A percentile compares a stretch with the other conserved stretches of the same genome.
Conservation (phyloP, 768 basidiomycete genomes). For the Suillus lakei region DNA sequence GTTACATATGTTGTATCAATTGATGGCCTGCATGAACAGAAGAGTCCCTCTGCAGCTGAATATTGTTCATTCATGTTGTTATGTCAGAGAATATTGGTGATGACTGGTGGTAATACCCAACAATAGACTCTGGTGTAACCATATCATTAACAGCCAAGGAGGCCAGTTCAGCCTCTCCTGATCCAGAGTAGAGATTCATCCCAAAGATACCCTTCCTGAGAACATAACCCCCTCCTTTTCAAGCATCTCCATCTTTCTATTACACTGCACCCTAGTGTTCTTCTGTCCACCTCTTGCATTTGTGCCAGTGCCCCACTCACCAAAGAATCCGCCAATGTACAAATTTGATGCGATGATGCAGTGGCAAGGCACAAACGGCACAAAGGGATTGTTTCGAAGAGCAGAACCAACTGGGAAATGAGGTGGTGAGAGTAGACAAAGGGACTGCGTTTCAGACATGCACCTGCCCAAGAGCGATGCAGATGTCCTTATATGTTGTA, state of each 20-base stretch:
- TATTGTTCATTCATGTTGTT: background rate
- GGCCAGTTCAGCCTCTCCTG: background rate
- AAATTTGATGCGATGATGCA: conserved; percentile 66
- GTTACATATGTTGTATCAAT: too few relatives aligned
- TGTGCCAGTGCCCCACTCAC: conserved; percentile 59
- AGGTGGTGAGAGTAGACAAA: background rate
- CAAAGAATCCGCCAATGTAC: conserved; percentile 66
- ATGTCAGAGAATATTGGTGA: background rate
- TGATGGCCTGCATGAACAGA: too few relatives aligned
- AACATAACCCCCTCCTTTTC: conserved; percentile 59
- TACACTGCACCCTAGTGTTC: conserved; percentile 42
- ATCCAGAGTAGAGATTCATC: conserved; percentile 25
- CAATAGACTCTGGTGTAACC: background rate
- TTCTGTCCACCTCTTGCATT: conserved; percentile 23
- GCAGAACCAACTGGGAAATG: conserved; percentile 60
- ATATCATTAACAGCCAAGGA: background rate
- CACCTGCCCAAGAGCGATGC: conserved; percentile 53
- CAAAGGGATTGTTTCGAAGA: conserved; percentile 67
- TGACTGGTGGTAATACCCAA: background rate
- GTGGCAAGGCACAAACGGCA: conserved; percentile 71
- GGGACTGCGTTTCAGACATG: conserved; percentile 12
- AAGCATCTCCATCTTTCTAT: conserved; percentile 55
- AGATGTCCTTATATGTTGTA: conserved; percentile 61
- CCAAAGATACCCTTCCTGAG: conserved; percentile 47
- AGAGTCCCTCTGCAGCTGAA: background rate